Base-by-base conservation (phyloP, 1,139 yeast species). In the Taphrina deformans region DNA sequence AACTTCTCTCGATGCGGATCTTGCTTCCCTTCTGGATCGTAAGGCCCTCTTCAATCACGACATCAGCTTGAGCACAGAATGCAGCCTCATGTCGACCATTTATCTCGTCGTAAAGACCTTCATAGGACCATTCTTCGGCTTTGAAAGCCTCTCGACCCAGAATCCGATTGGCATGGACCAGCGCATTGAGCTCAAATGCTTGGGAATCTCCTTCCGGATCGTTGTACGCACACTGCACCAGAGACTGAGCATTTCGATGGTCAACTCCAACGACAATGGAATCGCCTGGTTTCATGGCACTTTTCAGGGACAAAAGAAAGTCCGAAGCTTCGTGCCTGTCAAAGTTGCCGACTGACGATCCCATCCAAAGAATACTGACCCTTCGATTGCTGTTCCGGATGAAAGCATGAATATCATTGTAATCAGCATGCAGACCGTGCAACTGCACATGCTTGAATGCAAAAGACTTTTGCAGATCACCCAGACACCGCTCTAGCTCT, bases 261-360 rank as follows among this genome's bases (percentile, higher is more conserved):
- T 70, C 71, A 31, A 70, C 66, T 9, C 70, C 70, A 7, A 70
- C 55, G 9, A 70, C 44, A 41, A 69, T 51, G 40, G 62, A 33
- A 40, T 70, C 71, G 21, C 65, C 69, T 1, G 65, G 62, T 21
- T 38, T 55, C 35, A 67, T 51, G 3, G 67, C 58, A 29, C 53
- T 46, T 45, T 55, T 38, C 38, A 69, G 63, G 18, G 55, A 26
- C 18, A 29, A 35, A 18, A 70, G 48, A 41, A 70, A 69, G 12
- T 44, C 38, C 7, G 68, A 33, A 2, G 71, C 70, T 33, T 66
- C 67, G 21, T 55, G 62, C 3, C 71, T 62, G n/a, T 53, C 59
- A 33, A 69, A 62, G 45, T 70, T 70, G 31, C 71, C 71, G 14
- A 69, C 65, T 6, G 71, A 69, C 12, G 71, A 69, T 2, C 71